These are phyloP conservation scores for Penstemon eatonii DNA, from an alignment of 257 asterid species.

Conservation along the genomic window DNA sequence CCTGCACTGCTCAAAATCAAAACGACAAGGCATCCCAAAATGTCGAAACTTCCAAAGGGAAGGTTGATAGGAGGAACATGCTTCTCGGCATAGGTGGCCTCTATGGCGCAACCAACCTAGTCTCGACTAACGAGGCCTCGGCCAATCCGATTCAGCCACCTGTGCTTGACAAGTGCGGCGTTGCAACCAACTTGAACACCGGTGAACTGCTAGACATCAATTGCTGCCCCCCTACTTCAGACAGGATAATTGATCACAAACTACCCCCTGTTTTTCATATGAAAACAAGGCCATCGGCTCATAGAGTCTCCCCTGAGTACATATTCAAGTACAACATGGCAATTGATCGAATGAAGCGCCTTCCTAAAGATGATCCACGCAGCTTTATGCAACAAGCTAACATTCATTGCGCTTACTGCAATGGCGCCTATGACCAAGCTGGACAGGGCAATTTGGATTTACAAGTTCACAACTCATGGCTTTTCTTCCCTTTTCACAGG, in stretches of 20 bases:
- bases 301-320: conserved; percentile 26
- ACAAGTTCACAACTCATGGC: conserved; percentile 42
- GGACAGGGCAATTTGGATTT: conserved; percentile 29
- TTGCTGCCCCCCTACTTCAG: conserved; percentile 50
- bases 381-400: conserved; percentile 52
- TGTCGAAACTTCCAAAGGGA: not conserved
- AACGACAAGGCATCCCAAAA: not conserved
- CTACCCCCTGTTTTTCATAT: conserved; percentile 27
- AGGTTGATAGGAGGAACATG: conserved; percentile 40
- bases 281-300: conserved; percentile 41
- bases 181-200: conserved; percentile 2
- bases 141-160: conserved; percentile 35
- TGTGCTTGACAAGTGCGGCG: conserved; percentile 31
- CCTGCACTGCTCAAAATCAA: conserved; percentile 26
- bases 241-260: conserved; percentile 27
- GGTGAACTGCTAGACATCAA: conserved; percentile 25
- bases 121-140: conserved; percentile 14
- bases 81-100: conserved; percentile 39
- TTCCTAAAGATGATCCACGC: conserved; percentile 42
- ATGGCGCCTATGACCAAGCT: conserved; percentile 47
- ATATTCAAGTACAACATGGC: conserved; percentile 39
- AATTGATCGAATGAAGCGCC: conserved; percentile 31
- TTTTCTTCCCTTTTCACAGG: conserved; percentile 39
- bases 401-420: conserved; percentile 52
- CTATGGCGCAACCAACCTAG: conserved; percentile 36